Evolutionary conservation across 176 grass and related monocot genomes (phyloP).

Genomic region (Sorghum bicolor): Sorghum_bicolor_NCBIv3 NC_012871.2:68283501-68284000

Average conservation of each 20-base stretch:
- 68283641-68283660: no score
- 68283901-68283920: slow-evolving; percentile 96
- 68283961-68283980: slow-evolving; percentile 18
- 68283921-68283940: slow-evolving; percentile 58
- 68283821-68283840: neutral
- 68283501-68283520: no score
- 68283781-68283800: neutral
- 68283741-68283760: no score
- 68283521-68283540: no score
- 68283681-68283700: neutral
- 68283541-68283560: neutral
- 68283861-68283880: neutral
- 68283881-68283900: slow-evolving; percentile 70
- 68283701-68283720: neutral
- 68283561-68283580: no score
- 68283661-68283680: neutral
- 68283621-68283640: neutral
- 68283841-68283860: neutral
- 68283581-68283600: no score
- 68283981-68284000: slow-evolving; percentile 1
- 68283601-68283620: no score
- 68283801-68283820: neutral
- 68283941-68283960: slow-evolving; percentile 70
- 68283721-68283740: no score
- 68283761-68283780: neutral